These are phyloP conservation scores for Aspergillus affinis DNA, from an alignment of 495 filamentous ascomycete species.

Conservation along the genomic window DNA sequence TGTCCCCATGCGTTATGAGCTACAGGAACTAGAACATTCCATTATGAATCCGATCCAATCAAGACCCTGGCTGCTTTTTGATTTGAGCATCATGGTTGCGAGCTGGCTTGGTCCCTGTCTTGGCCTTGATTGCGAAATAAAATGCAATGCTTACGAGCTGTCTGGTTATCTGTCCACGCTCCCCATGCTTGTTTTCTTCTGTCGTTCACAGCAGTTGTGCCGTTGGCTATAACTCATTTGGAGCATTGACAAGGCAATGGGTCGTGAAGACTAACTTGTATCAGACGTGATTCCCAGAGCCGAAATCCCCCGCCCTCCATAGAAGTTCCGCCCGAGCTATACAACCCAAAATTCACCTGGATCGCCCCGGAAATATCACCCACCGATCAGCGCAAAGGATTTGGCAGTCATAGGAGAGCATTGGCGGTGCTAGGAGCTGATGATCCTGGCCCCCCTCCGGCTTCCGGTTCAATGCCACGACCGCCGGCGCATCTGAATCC, in stretches of 20 bases:
- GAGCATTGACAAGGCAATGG: background rate
- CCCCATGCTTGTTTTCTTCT: background rate
- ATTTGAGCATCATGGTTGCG: background rate
- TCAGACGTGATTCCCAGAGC: conserved; percentile 27
- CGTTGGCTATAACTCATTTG: background rate
- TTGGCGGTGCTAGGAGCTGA: conserved; percentile 34
- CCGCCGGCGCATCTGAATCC: conserved; percentile 27
- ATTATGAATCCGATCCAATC: background rate
- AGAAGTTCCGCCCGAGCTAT: conserved; percentile 31
- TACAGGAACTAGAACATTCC: background rate
- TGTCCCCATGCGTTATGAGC: background rate
- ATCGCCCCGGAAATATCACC: conserved; percentile 46
- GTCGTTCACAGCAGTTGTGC: background rate
- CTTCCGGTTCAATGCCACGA: conserved; percentile 28
- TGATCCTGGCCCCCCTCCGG: conserved; percentile 28
- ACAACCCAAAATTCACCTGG: conserved; percentile 44
- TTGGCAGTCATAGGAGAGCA: conserved; percentile 42
- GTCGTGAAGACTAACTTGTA: conserved; percentile 6
- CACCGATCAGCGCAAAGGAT: conserved; percentile 41
- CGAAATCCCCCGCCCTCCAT: conserved; percentile 17
- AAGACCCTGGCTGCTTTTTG: background rate
- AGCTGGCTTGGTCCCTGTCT: background rate
- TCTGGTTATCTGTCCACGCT: background rate
- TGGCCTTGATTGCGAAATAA: background rate
- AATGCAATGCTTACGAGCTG: background rate